Base-by-base conservation (phyloP, 2,329 filamentous ascomycete species). In the Colletotrichum sp. region DNA sequence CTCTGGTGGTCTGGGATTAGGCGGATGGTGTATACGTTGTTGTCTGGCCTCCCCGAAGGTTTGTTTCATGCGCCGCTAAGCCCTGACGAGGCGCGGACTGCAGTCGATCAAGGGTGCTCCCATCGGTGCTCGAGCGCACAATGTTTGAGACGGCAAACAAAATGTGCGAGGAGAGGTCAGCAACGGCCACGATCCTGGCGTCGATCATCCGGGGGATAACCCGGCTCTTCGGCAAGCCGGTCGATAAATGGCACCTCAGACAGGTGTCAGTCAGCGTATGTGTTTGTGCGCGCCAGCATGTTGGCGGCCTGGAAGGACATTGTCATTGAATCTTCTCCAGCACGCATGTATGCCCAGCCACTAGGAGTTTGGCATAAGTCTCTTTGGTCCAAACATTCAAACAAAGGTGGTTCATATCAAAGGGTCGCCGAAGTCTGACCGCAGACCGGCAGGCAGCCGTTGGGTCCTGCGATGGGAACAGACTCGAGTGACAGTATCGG, bases 21-120 rank as follows among this genome's bases (percentile, higher is more conserved):
- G 39, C 73, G 52, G 67, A 6, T 26, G 28, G 55, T 48, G 55
- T 48, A 39, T 32, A 48, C 43, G 21, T 63, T 30, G 43, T 39
- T 74, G 70, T 59, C 70, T 76, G 70, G 34, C 65, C 36, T 65
- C 64, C 59, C 74, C 59, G 43, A 76, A 76, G 71, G 74, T 74
- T 76, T 76, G 71, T 76, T 76, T 76, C 74, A 76, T 60, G 70
- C 65, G 28, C 65, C 48, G 34, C 64, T 66, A 69, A 69, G 24
- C 70, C 64, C 57, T 76, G 59, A 74, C 59, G 34, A 52, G 39
- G 36, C 59, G 28, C 59, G 18, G 64, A 63, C 24, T 32, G 21
- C 48, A 48, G 26, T 61, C 21, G 26, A 69, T 32, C 64, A 65
- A 65, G 64, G 74, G 24, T 75, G 64, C 18, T 26, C 48, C 48